Conservation (phyloP, 1,284 basidiomycete genomes). For the Moesziomyces parantarcticus region DNA sequence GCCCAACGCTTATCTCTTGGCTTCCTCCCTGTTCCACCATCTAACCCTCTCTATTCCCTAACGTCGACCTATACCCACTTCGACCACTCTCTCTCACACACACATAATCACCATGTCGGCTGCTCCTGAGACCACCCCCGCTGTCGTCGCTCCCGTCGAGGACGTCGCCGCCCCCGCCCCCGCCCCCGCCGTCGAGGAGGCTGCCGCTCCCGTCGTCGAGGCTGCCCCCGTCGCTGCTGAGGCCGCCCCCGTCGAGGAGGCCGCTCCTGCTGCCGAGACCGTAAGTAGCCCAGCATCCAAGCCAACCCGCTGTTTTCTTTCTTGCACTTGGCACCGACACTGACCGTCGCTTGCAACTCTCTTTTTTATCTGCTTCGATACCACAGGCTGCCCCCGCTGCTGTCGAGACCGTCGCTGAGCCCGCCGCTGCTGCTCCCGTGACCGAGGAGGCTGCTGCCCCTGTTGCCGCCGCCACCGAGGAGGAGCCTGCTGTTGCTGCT, state of each 20-base stretch:
- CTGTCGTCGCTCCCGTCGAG: conserved; percentile 33
- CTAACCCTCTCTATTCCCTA: conserved; percentile 3
- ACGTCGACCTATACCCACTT: background rate
- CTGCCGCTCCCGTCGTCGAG: conserved; percentile 34
- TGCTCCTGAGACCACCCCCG: conserved; percentile 42
- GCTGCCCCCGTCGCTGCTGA: conserved; percentile 22
- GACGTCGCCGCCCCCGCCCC: conserved; percentile 12
- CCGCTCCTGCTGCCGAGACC: conserved; percentile 23
- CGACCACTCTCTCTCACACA: too few relatives aligned
- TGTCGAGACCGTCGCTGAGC: conserved; percentile 14
- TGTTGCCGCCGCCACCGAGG: conserved; percentile 8
- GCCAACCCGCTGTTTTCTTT: too few relatives aligned
- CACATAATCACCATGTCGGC: conserved; percentile 46
- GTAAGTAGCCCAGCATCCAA: conserved; percentile 11
- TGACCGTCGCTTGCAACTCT: background rate
- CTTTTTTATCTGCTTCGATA: background rate
- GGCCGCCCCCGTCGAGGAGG: conserved; percentile 30
- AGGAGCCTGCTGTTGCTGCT: conserved; percentile 16
- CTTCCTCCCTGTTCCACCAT: conserved; percentile 10
- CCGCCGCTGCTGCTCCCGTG: conserved; percentile 13
- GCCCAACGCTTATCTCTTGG: conserved; percentile 4
- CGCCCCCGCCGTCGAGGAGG: conserved; percentile 14
- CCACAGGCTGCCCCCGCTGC: conserved; percentile 20
- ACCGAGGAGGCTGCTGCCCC: conserved; percentile 36
- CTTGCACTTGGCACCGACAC: background rate